A percentile compares a stretch with the other conserved stretches of the same genome.
Conservation (phyloP, 805 yeast species). For the Komagataella phaffii region DNA sequence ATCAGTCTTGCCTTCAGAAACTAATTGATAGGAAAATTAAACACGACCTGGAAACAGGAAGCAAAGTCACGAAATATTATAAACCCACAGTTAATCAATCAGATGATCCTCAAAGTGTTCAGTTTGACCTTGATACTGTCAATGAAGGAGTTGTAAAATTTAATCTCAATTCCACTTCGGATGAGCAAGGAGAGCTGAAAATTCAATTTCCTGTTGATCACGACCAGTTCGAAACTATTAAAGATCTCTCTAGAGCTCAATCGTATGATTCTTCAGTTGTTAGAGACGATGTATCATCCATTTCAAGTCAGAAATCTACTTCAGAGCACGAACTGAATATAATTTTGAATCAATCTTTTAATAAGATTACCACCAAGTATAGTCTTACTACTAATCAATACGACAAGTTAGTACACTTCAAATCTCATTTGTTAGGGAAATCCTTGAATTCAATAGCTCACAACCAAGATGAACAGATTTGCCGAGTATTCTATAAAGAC, state of each 20-base stretch:
- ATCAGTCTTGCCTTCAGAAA: conserved; percentile 18
- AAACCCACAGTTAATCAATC: conserved; percentile 16
- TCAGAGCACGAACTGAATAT: conserved; percentile 15
- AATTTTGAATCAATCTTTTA: conserved; percentile 26
- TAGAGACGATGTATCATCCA: not conserved
- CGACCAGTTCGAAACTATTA: not conserved
- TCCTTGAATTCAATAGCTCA: conserved; percentile 10
- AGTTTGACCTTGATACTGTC: conserved; percentile 8
- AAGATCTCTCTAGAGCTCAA: not conserved
- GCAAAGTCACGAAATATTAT: conserved; percentile 14
- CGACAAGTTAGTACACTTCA: conserved; percentile 25
- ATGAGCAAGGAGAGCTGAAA: not conserved
- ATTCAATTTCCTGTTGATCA: not conserved
- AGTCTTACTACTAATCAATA: conserved; percentile 42
- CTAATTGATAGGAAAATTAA: conserved; percentile 28
- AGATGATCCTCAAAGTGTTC: not conserved
- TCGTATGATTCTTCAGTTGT: not conserved
- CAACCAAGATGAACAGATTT: conserved; percentile 14
- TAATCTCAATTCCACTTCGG: not conserved
- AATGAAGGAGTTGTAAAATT: not conserved
- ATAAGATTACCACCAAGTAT: conserved; percentile 30
- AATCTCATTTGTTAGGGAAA: conserved; percentile 18
- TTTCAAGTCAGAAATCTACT: not conserved
- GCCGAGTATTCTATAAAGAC: conserved; percentile 16
- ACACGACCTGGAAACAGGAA: conserved; percentile 25